Percentiles rank a stretch among this genome's conserved stretches.
Evolutionary conservation across 2,329 filamentous ascomycete genomes (phyloP).

Genomic region (Periconia digitata): DNA sequence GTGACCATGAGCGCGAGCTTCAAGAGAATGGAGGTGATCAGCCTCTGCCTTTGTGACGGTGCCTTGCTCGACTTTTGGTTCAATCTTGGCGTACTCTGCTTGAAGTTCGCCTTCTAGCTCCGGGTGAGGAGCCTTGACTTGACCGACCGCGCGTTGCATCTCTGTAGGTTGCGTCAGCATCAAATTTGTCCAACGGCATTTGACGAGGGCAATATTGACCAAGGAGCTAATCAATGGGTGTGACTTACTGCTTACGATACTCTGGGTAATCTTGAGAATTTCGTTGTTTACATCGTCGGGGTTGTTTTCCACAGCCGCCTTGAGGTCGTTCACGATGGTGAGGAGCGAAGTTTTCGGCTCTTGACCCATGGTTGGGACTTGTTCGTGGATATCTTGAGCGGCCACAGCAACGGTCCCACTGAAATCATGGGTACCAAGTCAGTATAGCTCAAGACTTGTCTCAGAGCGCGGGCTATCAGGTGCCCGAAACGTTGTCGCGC

Average conservation of each 20-base stretch:
- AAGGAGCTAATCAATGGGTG: no score
- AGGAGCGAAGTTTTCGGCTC: slow-evolving; percentile 21
- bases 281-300: slow-evolving; percentile 28
- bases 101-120: slow-evolving; percentile 33
- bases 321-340: slow-evolving; percentile 30
- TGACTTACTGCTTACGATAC: slow-evolving; percentile 32
- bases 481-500: no score
- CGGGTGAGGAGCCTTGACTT: slow-evolving; percentile 26
- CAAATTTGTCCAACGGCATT: no score
- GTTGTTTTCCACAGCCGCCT: slow-evolving; percentile 24
- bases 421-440: slow-evolving; percentile 20
- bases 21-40: slow-evolving; percentile 45
- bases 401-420: slow-evolving; percentile 25
- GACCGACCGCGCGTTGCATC: slow-evolving; percentile 33
- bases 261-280: slow-evolving; percentile 27
- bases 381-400: slow-evolving; percentile 22
- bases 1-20: slow-evolving; percentile 40
- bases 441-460: background rate
- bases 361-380: slow-evolving; percentile 12
- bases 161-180: slow-evolving; percentile 22
- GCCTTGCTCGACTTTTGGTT: slow-evolving; percentile 34
- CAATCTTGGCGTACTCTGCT: slow-evolving; percentile 33
- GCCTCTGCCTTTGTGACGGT: slow-evolving; percentile 45
- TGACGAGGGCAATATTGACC: no score
- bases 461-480: background rate